These are phyloP conservation scores for Imleria badia DNA, from an alignment of 768 basidiomycete genomes.

Conservation along the genomic window DNA sequence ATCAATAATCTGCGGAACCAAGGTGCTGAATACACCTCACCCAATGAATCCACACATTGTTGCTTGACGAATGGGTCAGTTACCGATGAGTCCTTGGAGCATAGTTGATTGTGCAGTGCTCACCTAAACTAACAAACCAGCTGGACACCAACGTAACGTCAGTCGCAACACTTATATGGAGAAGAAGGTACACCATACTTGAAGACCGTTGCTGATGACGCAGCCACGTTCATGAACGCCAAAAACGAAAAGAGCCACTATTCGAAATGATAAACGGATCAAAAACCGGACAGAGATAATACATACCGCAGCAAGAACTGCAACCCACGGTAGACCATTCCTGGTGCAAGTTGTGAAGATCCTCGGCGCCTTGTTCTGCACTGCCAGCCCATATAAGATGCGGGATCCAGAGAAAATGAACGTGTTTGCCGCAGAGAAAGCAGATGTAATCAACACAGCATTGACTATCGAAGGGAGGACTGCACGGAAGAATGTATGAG, in stretches of 20 bases:
- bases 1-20: conserved; percentile 48
- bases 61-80: conserved; percentile 16
- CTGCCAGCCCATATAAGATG: conserved; percentile 45
- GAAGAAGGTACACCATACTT: conserved; percentile 10
- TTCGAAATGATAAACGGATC: conserved; percentile 3
- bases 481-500: conserved; percentile 12
- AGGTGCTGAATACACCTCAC: conserved; percentile 1
- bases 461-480: conserved; percentile 71
- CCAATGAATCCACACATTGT: conserved; percentile 65
- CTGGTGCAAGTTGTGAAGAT: conserved; percentile 48
- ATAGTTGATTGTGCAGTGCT: conserved; percentile 5
- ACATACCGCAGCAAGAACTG: conserved; percentile 32
- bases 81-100: not conserved
- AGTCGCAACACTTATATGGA: conserved; percentile 19
- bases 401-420: conserved; percentile 40
- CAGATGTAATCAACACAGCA: conserved; percentile 66
- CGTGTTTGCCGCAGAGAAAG: conserved; percentile 69
- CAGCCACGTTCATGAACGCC: conserved; percentile 65
- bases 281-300: not conserved
- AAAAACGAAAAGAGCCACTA: conserved; percentile 44
- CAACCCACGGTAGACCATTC: conserved; percentile 49
- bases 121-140: conserved; percentile 69
- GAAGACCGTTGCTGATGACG: conserved; percentile 45
- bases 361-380: conserved; percentile 49
- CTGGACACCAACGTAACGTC: conserved; percentile 31